These are phyloP conservation scores for Calonectria hongkongensis DNA, from an alignment of 2,329 filamentous ascomycete species.

Conservation along the genomic window DNA sequence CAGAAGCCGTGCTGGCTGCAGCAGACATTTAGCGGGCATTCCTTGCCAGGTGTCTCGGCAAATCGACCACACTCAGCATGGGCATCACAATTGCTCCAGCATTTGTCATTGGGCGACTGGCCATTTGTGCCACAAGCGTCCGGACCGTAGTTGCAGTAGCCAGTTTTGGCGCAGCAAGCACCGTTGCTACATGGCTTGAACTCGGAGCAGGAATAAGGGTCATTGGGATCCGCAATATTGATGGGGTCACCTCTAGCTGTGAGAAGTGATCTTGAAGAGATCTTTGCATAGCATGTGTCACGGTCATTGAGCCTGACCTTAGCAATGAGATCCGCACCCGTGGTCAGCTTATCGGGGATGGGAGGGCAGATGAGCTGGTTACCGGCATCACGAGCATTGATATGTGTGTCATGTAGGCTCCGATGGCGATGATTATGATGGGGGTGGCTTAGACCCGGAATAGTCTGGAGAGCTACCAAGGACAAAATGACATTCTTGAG, in stretches of 20 bases:
- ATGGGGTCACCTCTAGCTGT: not conserved
- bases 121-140: slow-evolving; percentile 29
- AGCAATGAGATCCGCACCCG: not conserved
- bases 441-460: not conserved
- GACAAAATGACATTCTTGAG: not conserved
- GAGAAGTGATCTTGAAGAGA: not conserved
- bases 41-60: slow-evolving; percentile 14
- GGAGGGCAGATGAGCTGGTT: not conserved
- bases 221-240: not conserved
- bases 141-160: slow-evolving; percentile 31
- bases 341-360: not conserved
- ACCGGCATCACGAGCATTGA: not conserved
- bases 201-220: slow-evolving; percentile 4
- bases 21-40: slow-evolving; percentile 42
- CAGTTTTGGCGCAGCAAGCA: slow-evolving; percentile 6
- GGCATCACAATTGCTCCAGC: slow-evolving; percentile 38
- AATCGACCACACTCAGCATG: slow-evolving; percentile 40
- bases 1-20: slow-evolving; percentile 27
- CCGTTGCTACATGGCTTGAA: slow-evolving; percentile 3
- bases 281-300: slow-evolving; percentile 3
- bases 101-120: slow-evolving; percentile 16
- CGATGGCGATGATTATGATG: slow-evolving; percentile 1
- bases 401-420: not conserved
- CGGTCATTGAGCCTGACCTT: slow-evolving; percentile 1
- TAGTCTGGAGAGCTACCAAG: not conserved